Base-by-base conservation (phyloP, 352 stramenopile genomes). In the Porosira glacialis region DNA sequence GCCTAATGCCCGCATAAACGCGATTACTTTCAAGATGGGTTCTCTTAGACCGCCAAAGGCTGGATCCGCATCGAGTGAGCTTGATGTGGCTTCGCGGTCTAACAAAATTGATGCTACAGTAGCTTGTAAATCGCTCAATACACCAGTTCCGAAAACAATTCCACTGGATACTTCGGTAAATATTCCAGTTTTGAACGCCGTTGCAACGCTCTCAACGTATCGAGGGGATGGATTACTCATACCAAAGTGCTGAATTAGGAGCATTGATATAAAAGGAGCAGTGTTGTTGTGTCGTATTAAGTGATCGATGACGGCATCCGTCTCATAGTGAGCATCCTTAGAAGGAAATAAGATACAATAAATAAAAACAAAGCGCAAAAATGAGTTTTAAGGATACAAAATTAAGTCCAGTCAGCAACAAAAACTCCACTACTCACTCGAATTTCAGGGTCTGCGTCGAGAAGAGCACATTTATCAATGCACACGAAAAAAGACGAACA, bases 71-170 rank as follows among this genome's bases (percentile, higher is more conserved):
- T 85, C 68, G 35, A 91, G 51, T 22, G 66, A 51, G 48, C 47
- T 17, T 21, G 79, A 81, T 15, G 58, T 36, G 30, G 83, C 66
- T 61, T 92, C 83, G 38, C 45, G 68, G 49, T 89, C 70, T 24
- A 90, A 67, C 33, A 92, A 57, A 13, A 91, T 49, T 30, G 82
- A 81, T 33, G 87, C 78, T 47, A 85, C 70, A 30, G 82, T 87
- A 11, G 85, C 85, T 35, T 21, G 57, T 33, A 92, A 52, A 52
- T 88, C 78, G 21, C 87, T 85, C 71, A 87, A 90, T 47, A 81
- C 41, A 8, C 79, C 70, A 3, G n/a, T n/a, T n/a, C n/a, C n/a
- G n/a, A n/a, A n/a, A n/a, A n/a, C n/a, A n/a, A n/a, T n/a, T n/a
- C n/a, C n/a, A n/a, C n/a, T n/a, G n/a, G n/a, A n/a, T n/a, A n/a